These are phyloP conservation scores for Apophysomyces elegans DNA, from an alignment of 371 early-diverging fungal genomes.

Conservation along the genomic window DNA sequence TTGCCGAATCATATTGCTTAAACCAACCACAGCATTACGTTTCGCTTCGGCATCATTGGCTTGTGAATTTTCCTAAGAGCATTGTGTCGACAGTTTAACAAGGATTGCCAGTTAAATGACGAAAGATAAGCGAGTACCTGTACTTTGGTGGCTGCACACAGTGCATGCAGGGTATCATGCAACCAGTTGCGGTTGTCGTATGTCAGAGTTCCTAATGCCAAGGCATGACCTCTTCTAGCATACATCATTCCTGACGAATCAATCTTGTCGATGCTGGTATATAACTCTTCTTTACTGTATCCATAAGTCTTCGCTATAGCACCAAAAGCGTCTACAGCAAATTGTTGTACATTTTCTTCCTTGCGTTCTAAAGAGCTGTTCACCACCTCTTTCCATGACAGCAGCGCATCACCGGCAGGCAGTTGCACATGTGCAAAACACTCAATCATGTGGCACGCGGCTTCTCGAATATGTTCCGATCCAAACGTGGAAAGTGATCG, in stretches of 20 bases:
- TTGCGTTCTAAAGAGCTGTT: conserved; percentile 65
- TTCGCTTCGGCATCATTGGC: conserved; percentile 71
- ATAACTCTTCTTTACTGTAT: conserved; percentile 30
- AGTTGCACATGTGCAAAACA: conserved; percentile 52
- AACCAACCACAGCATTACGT: conserved; percentile 65
- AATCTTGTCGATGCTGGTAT: conserved; percentile 34
- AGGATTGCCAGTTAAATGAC: no score
- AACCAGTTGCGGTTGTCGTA: conserved; percentile 30
- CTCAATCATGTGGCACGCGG: conserved; percentile 57
- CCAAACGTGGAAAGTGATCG: conserved; percentile 70
- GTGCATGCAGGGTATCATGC: conserved; percentile 26
- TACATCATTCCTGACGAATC: conserved; percentile 44
- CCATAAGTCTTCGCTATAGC: conserved; percentile 53
- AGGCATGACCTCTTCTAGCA: conserved; percentile 67
- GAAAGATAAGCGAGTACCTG: conserved; percentile 26
- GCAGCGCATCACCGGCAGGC: conserved; percentile 33
- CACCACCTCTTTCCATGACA: conserved; percentile 57
- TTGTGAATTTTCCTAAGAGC: conserved; percentile 36
- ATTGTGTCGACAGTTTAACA: no score
- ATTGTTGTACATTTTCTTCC: conserved; percentile 71
- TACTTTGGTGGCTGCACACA: conserved; percentile 33
- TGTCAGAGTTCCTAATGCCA: conserved; percentile 68
- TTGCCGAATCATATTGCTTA: conserved; percentile 46
- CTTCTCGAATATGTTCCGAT: conserved; percentile 65
- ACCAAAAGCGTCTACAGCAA: conserved; percentile 64